Percentiles rank a stretch among this genome's conserved stretches.
Conservation (phyloP, 768 basidiomycete species). For the Phaffia tasmanica region DNA sequence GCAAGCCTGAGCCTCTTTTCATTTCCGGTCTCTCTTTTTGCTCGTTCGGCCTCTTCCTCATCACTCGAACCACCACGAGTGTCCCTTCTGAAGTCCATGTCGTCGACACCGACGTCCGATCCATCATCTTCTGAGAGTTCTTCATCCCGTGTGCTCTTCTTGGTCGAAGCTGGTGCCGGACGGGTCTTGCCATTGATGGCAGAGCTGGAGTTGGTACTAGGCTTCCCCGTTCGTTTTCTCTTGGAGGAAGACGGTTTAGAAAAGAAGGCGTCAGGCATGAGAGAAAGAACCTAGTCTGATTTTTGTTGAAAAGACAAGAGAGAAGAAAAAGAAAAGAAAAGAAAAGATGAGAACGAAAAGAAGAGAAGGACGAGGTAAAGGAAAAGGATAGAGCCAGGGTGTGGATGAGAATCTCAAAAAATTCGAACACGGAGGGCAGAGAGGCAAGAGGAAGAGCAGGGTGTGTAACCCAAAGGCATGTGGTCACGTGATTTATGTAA, state of each 20-base stretch:
- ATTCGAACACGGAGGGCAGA: no score
- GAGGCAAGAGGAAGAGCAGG: no score
- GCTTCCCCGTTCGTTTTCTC: slow-evolving; percentile 7
- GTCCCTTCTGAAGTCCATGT: slow-evolving; percentile 57
- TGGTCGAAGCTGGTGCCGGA: background rate
- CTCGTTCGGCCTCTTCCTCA: slow-evolving; percentile 69
- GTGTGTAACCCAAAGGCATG: no score
- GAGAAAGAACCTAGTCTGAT: no score
- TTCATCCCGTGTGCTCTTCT: slow-evolving; percentile 27
- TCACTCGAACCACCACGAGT: slow-evolving; percentile 53
- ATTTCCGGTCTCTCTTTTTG: slow-evolving; percentile 25
- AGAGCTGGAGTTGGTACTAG: background rate
- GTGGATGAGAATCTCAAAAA: no score
- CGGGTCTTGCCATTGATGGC: background rate
- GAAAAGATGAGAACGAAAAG: no score
- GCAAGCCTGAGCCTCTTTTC: slow-evolving; percentile 82
- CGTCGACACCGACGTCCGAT: slow-evolving; percentile 44
- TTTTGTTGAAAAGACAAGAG: no score
- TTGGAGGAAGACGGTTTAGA: slow-evolving; percentile 16
- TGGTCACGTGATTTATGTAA: no score
- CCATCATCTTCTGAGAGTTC: slow-evolving; percentile 32
- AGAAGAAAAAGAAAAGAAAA: no score
- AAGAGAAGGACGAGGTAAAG: no score
- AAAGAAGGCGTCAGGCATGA: slow-evolving; percentile 23
- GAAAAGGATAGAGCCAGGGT: no score